phyloP scores from a whole-genome alignment of 805 yeast genomes.

The baker's yeast (Saccharomyces cerevisiae) region DNA sequence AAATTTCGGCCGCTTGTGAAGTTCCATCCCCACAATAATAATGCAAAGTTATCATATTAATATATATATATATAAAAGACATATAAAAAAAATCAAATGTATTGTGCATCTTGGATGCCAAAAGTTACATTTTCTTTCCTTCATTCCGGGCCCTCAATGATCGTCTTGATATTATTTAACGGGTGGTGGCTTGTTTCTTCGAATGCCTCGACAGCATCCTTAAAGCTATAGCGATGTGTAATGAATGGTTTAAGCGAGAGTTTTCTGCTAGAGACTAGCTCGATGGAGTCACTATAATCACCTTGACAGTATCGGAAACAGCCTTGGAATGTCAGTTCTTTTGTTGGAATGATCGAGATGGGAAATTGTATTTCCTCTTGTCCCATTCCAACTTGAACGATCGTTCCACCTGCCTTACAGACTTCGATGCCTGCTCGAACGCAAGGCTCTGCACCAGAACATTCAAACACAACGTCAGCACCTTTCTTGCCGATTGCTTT shows the following conservation, averaged over 20 bases:
- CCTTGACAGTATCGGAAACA: constrained; percentile 68
- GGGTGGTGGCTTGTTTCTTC: constrained; percentile 57
- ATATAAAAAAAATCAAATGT: too few relatives aligned
- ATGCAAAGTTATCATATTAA: too few relatives aligned
- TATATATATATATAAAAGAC: too few relatives aligned
- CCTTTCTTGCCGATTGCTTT: constrained; percentile 25
- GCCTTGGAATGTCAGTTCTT: too few relatives aligned
- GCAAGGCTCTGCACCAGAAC: constrained; percentile 76
- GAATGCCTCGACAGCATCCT: constrained; percentile 69
- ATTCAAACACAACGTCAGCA: constrained; percentile 66
- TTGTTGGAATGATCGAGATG: constrained; percentile 47
- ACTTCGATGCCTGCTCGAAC: constrained; percentile 59
- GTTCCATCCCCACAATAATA: neutral
- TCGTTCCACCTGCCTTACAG: constrained; percentile 59
- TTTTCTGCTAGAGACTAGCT: constrained; percentile 52
- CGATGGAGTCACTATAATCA: constrained; percentile 68
- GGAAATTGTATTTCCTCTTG: constrained; percentile 62
- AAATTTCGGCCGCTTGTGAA: neutral
- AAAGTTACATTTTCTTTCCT: neutral
- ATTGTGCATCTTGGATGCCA: too few relatives aligned
- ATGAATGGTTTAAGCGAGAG: constrained; percentile 61
- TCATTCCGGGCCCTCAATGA: constrained; percentile 64
- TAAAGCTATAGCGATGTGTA: constrained; percentile 65
- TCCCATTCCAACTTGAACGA: constrained; percentile 84
- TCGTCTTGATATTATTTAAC: constrained; percentile 59